Evolutionary conservation across 1,284 basidiomycete genomes (phyloP).

Genomic region (Caloboletus firmus): DNA sequence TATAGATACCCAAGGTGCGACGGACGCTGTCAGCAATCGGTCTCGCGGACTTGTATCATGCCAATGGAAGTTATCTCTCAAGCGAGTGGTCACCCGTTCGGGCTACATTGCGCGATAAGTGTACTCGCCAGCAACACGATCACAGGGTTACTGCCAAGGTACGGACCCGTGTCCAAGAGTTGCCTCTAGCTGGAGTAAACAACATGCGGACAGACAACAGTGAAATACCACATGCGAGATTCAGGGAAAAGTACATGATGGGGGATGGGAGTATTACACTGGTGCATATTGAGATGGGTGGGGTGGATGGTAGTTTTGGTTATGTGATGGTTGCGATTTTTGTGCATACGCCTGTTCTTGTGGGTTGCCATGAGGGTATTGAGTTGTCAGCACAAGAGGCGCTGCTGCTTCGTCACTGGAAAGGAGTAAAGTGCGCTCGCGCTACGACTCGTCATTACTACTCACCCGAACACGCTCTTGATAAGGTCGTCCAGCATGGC

Average conservation of each 20-base stretch:
- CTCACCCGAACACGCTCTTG: constrained; percentile 53
- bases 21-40: neutral
- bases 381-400: constrained; percentile 16
- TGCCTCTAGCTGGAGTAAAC: neutral
- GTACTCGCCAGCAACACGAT: neutral
- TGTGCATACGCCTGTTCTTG: constrained; percentile 15
- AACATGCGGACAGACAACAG: constrained; percentile 1
- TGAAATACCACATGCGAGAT: neutral
- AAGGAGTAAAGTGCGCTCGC: neutral
- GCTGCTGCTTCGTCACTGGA: constrained; percentile 34
- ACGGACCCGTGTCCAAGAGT: neutral
- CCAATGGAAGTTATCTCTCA: neutral
- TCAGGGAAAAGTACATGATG: constrained; percentile 4
- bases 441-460: neutral
- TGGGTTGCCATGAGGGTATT: constrained; percentile 4
- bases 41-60: neutral
- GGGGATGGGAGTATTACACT: constrained; percentile 17
- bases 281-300: constrained; percentile 13
- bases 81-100: neutral
- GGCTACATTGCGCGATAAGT: neutral
- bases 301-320: constrained; percentile 11
- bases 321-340: constrained; percentile 9
- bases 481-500: constrained; percentile 52
- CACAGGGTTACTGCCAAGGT: neutral
- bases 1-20: neutral